A percentile compares a stretch with the other conserved stretches of the same genome.
These are phyloP conservation scores for Lagenidium sp. DNA, from an alignment of 352 stramenopile species.

Conservation along the genomic window DNA sequence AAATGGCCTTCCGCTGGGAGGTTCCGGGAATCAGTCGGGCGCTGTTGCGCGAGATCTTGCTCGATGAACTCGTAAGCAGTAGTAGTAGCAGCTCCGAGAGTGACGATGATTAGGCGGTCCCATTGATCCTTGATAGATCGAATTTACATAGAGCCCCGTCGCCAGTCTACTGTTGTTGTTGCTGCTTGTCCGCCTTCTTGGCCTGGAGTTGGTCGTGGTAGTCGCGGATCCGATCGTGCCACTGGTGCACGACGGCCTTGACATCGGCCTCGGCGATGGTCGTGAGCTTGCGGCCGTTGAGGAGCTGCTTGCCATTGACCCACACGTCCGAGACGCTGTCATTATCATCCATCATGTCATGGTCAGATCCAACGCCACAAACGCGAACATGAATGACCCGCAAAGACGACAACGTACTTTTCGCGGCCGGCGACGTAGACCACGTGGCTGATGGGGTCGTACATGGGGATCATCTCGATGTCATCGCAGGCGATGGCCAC, in stretches of 20 bases:
- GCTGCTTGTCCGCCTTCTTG: conserved; percentile 26
- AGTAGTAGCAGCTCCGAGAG: background rate
- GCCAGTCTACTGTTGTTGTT: background rate
- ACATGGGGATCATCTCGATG: conserved; percentile 86
- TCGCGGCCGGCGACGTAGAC: conserved; percentile 79
- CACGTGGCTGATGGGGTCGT: conserved; percentile 80
- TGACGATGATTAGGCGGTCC: background rate
- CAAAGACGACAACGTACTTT: conserved; percentile 25
- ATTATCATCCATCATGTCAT: background rate
- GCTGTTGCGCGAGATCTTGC: too few species aligned
- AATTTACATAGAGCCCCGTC: too few species aligned
- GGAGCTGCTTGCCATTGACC: conserved; percentile 80
- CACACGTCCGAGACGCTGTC: conserved; percentile 84
- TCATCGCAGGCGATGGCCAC: conserved; percentile 72
- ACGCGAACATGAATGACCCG: too few species aligned
- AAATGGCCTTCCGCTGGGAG: too few species aligned
- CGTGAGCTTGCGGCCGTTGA: conserved; percentile 56
- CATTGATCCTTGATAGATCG: too few species aligned
- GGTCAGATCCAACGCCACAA: background rate
- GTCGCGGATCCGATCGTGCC: conserved; percentile 40
- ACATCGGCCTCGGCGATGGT: conserved; percentile 60
- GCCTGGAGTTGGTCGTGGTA: conserved; percentile 41
- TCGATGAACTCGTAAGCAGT: too few species aligned
- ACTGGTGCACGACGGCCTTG: conserved; percentile 53
- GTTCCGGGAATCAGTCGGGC: too few species aligned